Evolutionary conservation across 371 early-diverging fungal genomes (phyloP), one percentile per base, ranked within the genome.

Genomic region (Catenaria anguillulae): DNA sequence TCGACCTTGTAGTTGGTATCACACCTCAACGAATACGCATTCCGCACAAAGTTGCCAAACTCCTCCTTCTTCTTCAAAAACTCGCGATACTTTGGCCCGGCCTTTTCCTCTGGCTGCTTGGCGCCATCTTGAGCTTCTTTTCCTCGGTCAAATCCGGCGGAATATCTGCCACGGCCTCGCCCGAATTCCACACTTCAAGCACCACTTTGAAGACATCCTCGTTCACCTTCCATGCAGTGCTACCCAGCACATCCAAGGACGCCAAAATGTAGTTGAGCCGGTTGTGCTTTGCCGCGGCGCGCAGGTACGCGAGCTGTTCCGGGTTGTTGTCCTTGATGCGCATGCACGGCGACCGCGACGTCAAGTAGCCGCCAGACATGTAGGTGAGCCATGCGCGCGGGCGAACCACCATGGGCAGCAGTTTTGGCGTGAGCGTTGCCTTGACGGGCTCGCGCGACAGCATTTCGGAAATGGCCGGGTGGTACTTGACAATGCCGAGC

Each of bases 1-100:
- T 93, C 94, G 8, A 97, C 80, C 75, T 93, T 92, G 75, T 96
- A 95, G 72, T 93, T 94, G 59, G 84, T 86, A 72, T 87, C 87
- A 68, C 94, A 94, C 60, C 95, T 80, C 65, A 84, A 76, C 71
- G 90, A 89, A 69, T 90, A 92, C 63, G 81, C 73, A 65, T 91
- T 89, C 63, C 77, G 74, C 50, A 82, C 78, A 12, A 70, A 74
- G 19, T 71, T 66, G 58, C 84, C 75, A n/a, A 77, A 61, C 55
- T 77, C 78, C 50, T 75, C 75, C 33, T 70, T 71, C 58, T 70
- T 68, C 12, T 62, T 62, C 0, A 75, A 63, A 81, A 84, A 88
- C 37, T 72, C 68, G 35, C 63, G 42, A 19, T 43, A 55, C 13
- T 12, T 24, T 88, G 80, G 40, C 40, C 10, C 40, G 5, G 5